These are phyloP conservation scores for Pseudomonodictys pantanalensis DNA, from an alignment of 495 filamentous ascomycete species.

Conservation along the genomic window DNA sequence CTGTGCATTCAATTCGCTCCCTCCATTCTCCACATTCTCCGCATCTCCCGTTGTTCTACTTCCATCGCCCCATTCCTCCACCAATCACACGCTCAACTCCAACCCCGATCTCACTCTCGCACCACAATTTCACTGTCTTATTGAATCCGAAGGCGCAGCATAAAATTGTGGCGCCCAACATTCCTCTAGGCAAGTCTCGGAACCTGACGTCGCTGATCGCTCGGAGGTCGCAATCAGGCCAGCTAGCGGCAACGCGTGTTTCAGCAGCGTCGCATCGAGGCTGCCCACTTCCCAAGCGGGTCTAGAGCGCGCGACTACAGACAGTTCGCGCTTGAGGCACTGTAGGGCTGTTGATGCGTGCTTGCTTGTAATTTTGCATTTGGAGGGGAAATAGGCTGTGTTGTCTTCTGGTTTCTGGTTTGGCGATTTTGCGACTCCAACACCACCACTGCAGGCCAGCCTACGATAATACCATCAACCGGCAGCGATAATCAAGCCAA, in stretches of 20 bases:
- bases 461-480: background rate
- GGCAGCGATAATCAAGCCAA: background rate
- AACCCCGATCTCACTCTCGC: too few species aligned
- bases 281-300: background rate
- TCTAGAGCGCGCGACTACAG: background rate
- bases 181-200: too few species aligned
- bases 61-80: too few species aligned
- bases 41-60: too few species aligned
- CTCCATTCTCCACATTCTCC: too few species aligned
- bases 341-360: slow-evolving; percentile 10
- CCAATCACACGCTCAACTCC: too few species aligned
- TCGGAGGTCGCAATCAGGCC: background rate
- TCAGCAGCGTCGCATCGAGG: slow-evolving; percentile 13
- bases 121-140: too few species aligned
- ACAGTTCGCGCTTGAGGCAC: slow-evolving; percentile 5
- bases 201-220: background rate
- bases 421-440: background rate
- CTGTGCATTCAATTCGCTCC: too few species aligned
- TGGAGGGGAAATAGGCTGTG: background rate
- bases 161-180: too few species aligned
- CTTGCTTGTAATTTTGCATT: background rate
- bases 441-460: background rate
- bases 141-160: too few species aligned
- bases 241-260: background rate
- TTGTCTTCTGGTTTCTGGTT: background rate